Base-by-base conservation (phyloP, 2,329 filamentous ascomycete genomes). In the Madurella mycetomatis region DNA sequence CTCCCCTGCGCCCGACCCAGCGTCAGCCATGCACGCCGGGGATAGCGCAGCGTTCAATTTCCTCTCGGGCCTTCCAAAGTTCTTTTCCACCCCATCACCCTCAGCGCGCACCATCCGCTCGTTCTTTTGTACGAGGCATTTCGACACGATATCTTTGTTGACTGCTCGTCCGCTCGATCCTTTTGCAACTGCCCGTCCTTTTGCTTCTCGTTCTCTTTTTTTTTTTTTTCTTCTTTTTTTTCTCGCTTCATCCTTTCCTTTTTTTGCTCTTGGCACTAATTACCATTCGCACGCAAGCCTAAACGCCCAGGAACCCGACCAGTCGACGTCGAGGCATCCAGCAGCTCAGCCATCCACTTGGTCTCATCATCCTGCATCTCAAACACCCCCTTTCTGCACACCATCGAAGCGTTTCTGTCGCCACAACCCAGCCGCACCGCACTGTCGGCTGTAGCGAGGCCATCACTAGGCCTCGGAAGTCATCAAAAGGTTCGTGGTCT, bases 281-380 rank as follows among this genome's bases (percentile, higher is more conserved):
- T 42, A 16, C 34, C 13, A 37, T 37, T 37, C 13, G 34, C 34
- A 17, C 32, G 25, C 44, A 16, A n/a, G 41, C 34, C 37, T 47
- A 55, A 55, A 50, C 57, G 53, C 57, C 55, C 52, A 54, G 51
- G 52, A 52, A 60, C 52, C 31, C 31, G 18, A 16, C 50, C 42
- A 18, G 45, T 49, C 39, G 34, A 47, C 45, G 25, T 55, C 46
- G 42, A 53, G 42, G 34, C 49, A 32, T 54, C 47, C 41, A 52
- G 43, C 53, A 25, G 44, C 57, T 44, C 52, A 59, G 48, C 60
- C 61, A 62, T 61, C 57, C 57, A 60, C 63, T 60, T 49, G 54
- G 56, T 58, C 58, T 60, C 60, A 45, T 51, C 32, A 51, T 51
- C 42, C 49, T 40, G 48, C 52, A 51, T 48, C 59, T 60, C 59